Evolutionary conservation across 148 eudicot genomes (phyloP), one percentile per base, ranked within the genome.

Genomic region (Talinum fruticosum): DNA sequence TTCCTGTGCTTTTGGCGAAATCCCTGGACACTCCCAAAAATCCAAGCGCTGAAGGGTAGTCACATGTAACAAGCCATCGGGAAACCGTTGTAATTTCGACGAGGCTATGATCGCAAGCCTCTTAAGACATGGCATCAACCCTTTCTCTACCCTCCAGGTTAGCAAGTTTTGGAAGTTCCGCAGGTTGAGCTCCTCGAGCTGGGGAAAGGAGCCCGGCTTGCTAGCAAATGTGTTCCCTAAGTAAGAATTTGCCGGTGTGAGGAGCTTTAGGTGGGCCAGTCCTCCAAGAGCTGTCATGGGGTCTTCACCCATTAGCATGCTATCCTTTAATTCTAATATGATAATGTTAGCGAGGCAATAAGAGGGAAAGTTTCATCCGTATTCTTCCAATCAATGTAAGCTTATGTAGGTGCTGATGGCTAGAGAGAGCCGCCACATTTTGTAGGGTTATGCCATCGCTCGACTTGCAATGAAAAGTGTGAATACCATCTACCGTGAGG

Each of bases 231-330:
- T 6, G 18, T 15, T 19, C 29, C 82, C 74, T 8, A 37, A 16
- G 34, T 53, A 80, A 1, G 69, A 69, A 54, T 75, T 67, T 57
- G 74, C 53, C 57, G 74, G 5, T 28, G 45, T 38, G 7, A 80
- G 83, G 45, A 34, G 71, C 83, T 75, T 80, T 24, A 80, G 65
- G 15, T 80, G 83, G 36, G 62, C 49, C 57, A 80, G 30, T n/a
- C 14, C 24, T 66, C 7, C 83, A 6, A 66, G 54, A 18, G 78
- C 74, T 21, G 15, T 30, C 82, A 80, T 80, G 19, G 82, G 69
- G 51, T 69, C 78, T 5, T 68, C 70, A 38, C 37, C 61, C 12
- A 7, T 26, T 23, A 80, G 41, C 36, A 54, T 15, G 75, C 62
- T 80, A 59, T 74, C 47, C 64, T 68, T 74, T 21, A 80, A 41